phyloP scores from a whole-genome alignment of 2,329 filamentous ascomycete species.

The Colletotrichum sublineola region DNA sequence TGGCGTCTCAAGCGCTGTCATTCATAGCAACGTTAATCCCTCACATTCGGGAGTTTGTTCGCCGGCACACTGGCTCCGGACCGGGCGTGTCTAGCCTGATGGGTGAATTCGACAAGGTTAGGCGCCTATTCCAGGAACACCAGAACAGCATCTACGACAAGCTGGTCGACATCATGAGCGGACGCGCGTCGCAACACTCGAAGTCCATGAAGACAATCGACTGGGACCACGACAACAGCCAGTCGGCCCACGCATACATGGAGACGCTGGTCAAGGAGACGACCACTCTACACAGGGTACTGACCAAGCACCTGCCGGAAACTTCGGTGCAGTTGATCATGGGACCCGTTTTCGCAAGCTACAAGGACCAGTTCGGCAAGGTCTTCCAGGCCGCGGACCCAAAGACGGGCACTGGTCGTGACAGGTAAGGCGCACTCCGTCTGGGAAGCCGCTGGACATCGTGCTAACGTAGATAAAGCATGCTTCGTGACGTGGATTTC shows the following conservation, averaged over 20 bases:
- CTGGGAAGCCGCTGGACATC: background rate
- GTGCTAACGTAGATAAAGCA: constrained; percentile 61
- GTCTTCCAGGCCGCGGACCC: constrained; percentile 76
- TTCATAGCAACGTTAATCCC: constrained; percentile 91
- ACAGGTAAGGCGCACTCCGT: constrained; percentile 69
- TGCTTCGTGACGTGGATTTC: constrained; percentile 81
- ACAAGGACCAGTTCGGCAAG: constrained; percentile 82
- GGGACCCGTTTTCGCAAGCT: constrained; percentile 84
- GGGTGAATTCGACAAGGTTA: constrained; percentile 90
- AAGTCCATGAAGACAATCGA: constrained; percentile 80
- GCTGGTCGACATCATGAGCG: constrained; percentile 91
- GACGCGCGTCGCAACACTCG: constrained; percentile 79
- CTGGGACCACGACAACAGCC: constrained; percentile 72
- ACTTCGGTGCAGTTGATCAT: constrained; percentile 85
- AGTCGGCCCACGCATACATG: constrained; percentile 77
- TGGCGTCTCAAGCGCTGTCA: constrained; percentile 88
- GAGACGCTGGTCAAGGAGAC: constrained; percentile 91
- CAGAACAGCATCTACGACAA: constrained; percentile 93
- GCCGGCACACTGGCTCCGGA: constrained; percentile 75
- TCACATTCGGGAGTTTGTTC: constrained; percentile 90
- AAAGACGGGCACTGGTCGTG: constrained; percentile 75
- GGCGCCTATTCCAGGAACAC: constrained; percentile 87
- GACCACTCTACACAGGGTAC: constrained; percentile 83
- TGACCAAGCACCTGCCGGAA: constrained; percentile 85
- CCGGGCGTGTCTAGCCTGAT: constrained; percentile 71